Conservation (phyloP, 2,329 filamentous ascomycete species). For the Paraphoma chrysanthemicola region DNA sequence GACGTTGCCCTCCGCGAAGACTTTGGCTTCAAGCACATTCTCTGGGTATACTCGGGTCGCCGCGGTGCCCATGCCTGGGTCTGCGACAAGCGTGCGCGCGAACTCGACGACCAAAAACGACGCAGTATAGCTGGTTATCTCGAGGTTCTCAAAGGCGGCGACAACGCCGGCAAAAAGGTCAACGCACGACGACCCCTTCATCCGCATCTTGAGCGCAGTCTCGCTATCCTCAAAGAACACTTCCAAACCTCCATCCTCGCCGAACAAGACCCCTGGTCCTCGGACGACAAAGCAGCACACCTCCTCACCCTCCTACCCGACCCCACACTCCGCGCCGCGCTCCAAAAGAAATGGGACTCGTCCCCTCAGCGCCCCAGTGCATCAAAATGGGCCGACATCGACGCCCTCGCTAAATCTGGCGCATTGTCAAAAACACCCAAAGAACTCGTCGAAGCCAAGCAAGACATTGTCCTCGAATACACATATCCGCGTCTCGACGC, state of each 20-base stretch:
- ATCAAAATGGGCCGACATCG: conserved; percentile 94
- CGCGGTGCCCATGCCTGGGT: conserved; percentile 98
- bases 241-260: conserved; percentile 84
- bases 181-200: conserved; percentile 86
- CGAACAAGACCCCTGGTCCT: conserved; percentile 84
- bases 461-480: conserved; percentile 96
- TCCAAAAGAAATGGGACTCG: conserved; percentile 90
- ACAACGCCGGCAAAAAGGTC: conserved; percentile 85
- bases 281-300: conserved; percentile 72
- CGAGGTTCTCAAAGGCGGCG: conserved; percentile 85
- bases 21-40: conserved; percentile 94
- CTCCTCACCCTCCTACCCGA: conserved; percentile 88
- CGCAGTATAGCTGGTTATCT: conserved; percentile 87
- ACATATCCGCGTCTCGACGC: conserved; percentile 97
- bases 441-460: conserved; percentile 84
- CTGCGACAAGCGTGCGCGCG: conserved; percentile 85
- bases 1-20: conserved; percentile 88
- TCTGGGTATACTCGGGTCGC: conserved; percentile 98
- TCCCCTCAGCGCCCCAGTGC: conserved; percentile 77
- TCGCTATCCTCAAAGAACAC: conserved; percentile 82
- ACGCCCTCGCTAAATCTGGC: conserved; percentile 79
- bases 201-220: conserved; percentile 85
- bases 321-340: conserved; percentile 73
- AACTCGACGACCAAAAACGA: conserved; percentile 84
- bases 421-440: conserved; percentile 75